Percentiles rank a stretch among this genome's conserved stretches.
Conservation (phyloP, 1,284 basidiomycete genomes). For the Cryptococcus sp. region DNA sequence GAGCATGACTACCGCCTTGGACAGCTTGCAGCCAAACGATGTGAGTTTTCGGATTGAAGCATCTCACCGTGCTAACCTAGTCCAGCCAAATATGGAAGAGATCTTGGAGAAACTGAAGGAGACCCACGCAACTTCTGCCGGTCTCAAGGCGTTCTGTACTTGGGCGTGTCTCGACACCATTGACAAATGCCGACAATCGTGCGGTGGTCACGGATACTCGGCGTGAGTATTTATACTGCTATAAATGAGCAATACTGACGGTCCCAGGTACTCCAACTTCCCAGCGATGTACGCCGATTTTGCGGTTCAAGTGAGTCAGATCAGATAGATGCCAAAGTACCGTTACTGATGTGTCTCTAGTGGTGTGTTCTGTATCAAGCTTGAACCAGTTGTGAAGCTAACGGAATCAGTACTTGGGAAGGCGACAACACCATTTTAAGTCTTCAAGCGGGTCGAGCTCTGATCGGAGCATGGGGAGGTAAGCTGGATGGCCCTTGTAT, state of each 20-base stretch:
- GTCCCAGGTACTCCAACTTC: constrained; percentile 51
- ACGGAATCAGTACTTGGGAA: constrained; percentile 47
- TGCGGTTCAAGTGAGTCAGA: constrained; percentile 49
- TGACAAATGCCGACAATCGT: constrained; percentile 55
- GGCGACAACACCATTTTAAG: constrained; percentile 56
- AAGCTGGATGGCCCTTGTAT: neutral
- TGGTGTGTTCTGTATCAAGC: neutral
- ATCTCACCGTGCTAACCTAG: constrained; percentile 7
- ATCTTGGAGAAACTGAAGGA: constrained; percentile 55
- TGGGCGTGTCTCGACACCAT: constrained; percentile 57
- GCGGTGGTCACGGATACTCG: constrained; percentile 58
- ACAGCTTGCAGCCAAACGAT: constrained; percentile 52
- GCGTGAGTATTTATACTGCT: constrained; percentile 24
- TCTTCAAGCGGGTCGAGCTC: constrained; percentile 54
- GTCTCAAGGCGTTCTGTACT: constrained; percentile 59
- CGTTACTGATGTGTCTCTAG: neutral
- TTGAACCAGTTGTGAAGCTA: neutral
- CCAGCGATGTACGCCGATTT: constrained; percentile 55
- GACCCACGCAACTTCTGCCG: constrained; percentile 56
- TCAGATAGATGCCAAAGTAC: neutral
- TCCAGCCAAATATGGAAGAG: constrained; percentile 41
- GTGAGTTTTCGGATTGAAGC: constrained; percentile 15
- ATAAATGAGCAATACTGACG: neutral
- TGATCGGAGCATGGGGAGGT: constrained; percentile 52
- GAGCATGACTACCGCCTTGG: constrained; percentile 51